Conservation (phyloP, 2,329 filamentous ascomycete species). For the Aspergillus versicolor region DNA sequence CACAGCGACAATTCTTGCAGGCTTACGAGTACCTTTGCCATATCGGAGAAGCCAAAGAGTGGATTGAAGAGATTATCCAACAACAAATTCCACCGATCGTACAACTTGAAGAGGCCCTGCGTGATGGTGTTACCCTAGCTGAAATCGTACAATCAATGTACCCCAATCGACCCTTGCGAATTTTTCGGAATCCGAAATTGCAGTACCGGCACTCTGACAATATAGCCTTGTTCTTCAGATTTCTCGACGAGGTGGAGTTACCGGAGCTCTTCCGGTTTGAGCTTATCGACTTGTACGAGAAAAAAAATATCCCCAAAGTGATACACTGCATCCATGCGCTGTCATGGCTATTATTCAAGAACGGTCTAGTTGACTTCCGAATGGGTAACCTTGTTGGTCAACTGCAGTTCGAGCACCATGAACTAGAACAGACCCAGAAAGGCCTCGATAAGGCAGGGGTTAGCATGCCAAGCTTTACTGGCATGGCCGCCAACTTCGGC, state of each 20-base stretch:
- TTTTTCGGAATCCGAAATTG: slow-evolving; percentile 80
- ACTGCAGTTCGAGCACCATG: slow-evolving; percentile 95
- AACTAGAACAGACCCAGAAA: slow-evolving; percentile 94
- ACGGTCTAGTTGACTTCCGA: slow-evolving; percentile 90
- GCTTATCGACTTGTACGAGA: slow-evolving; percentile 95
- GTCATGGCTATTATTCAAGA: slow-evolving; percentile 94
- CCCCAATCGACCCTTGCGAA: slow-evolving; percentile 71
- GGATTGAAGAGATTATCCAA: slow-evolving; percentile 92
- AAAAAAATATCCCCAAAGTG: slow-evolving; percentile 99
- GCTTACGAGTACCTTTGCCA: slow-evolving; percentile 99
- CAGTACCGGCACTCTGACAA: slow-evolving; percentile 98
- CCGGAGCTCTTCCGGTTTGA: slow-evolving; percentile 97
- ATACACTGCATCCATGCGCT: slow-evolving; percentile 98
- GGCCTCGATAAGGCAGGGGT: slow-evolving; percentile 92
- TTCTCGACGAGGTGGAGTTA: slow-evolving; percentile 84
- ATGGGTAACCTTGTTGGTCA: slow-evolving; percentile 97
- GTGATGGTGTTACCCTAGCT: slow-evolving; percentile 90
- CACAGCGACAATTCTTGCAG: slow-evolving; percentile 91
- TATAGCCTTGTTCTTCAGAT: slow-evolving; percentile 92
- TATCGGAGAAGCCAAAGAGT: slow-evolving; percentile 97
- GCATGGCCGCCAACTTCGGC: slow-evolving; percentile 94
- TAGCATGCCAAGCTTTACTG: slow-evolving; percentile 96
- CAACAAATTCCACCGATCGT: slow-evolving; percentile 87
- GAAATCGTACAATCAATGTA: slow-evolving; percentile 90
- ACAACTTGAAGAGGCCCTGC: slow-evolving; percentile 85